These are phyloP conservation scores for Leccinum variicolor DNA, from an alignment of 768 basidiomycete species.

Conservation along the genomic window DNA sequence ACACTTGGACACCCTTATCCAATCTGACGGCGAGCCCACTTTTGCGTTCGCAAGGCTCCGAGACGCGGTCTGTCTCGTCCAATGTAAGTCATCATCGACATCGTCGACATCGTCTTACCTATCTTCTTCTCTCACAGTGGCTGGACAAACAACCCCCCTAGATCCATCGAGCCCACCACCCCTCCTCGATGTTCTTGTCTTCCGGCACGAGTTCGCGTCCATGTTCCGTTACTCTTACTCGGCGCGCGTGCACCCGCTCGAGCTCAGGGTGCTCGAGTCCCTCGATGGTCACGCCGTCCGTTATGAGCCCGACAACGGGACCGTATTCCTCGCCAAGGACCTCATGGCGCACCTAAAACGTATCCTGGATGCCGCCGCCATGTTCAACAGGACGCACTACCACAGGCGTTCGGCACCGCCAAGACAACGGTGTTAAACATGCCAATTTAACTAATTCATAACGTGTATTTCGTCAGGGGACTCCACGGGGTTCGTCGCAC, in stretches of 20 bases:
- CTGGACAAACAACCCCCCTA: constrained; percentile 11
- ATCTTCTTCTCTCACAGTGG: constrained; percentile 3
- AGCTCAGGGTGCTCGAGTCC: constrained; percentile 48
- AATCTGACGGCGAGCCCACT: constrained; percentile 14
- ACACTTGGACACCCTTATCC: constrained; percentile 4
- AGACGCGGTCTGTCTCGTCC: constrained; percentile 27
- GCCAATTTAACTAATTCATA: neutral
- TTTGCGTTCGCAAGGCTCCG: constrained; percentile 37
- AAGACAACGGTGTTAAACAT: constrained; percentile 12
- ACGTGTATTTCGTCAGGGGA: neutral
- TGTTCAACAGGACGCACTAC: constrained; percentile 4
- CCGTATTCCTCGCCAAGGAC: constrained; percentile 56
- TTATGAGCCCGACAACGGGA: constrained; percentile 58
- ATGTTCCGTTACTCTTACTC: constrained; percentile 60
- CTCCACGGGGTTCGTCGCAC: neutral
- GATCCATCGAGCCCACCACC: constrained; percentile 12
- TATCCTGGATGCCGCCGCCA: constrained; percentile 26
- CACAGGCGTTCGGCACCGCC: constrained; percentile 3
- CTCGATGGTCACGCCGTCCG: constrained; percentile 46
- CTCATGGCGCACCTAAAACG: constrained; percentile 27
- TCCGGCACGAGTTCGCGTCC: constrained; percentile 56
- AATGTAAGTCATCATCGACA: constrained; percentile 17
- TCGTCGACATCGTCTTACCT: neutral
- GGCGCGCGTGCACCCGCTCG: constrained; percentile 32
- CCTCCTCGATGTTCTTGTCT: constrained; percentile 27